A percentile compares a stretch with the other conserved stretches of the same genome.
Evolutionary conservation across 2,329 filamentous ascomycete genomes (phyloP).

Genomic region (Coniochaeta sp.): DNA sequence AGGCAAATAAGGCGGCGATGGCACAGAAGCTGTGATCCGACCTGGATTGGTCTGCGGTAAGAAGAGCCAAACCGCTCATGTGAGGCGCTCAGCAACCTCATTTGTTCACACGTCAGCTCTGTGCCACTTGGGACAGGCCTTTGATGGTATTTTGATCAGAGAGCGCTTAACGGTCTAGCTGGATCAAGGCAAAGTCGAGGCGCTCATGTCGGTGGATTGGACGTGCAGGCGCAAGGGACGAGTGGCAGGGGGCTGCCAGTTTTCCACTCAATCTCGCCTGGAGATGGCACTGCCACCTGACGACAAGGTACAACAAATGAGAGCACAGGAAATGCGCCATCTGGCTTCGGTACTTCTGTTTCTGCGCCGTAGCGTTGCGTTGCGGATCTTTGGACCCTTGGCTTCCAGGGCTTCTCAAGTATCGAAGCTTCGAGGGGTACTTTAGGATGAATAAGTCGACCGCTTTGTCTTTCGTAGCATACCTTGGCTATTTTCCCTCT

Average conservation of each 20-base stretch:
- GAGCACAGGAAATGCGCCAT: neutral
- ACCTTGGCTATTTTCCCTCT: neutral
- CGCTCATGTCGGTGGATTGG: neutral
- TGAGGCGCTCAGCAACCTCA: neutral
- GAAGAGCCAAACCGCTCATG: neutral
- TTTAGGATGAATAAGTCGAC: neutral
- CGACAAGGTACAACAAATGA: neutral
- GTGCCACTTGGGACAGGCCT: neutral
- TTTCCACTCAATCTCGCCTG: neutral
- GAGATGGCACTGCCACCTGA: slow-evolving; percentile 1
- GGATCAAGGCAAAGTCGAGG: neutral
- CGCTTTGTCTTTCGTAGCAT: neutral
- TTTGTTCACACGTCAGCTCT: neutral
- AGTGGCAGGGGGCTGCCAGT: neutral
- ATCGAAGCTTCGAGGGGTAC: neutral
- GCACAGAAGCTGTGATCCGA: neutral
- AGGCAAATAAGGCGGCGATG: neutral
- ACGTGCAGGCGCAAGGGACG: neutral
- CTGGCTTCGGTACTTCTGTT: neutral
- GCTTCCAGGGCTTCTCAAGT: neutral
- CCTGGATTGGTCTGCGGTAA: neutral
- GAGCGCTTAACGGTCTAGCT: neutral
- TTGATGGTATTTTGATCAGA: neutral
- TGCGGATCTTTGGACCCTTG: neutral
- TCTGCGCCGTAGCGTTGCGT: neutral